Evolutionary conservation across 2,329 filamentous ascomycete species (phyloP).

Genomic region (Simplicillium sp.): DNA sequence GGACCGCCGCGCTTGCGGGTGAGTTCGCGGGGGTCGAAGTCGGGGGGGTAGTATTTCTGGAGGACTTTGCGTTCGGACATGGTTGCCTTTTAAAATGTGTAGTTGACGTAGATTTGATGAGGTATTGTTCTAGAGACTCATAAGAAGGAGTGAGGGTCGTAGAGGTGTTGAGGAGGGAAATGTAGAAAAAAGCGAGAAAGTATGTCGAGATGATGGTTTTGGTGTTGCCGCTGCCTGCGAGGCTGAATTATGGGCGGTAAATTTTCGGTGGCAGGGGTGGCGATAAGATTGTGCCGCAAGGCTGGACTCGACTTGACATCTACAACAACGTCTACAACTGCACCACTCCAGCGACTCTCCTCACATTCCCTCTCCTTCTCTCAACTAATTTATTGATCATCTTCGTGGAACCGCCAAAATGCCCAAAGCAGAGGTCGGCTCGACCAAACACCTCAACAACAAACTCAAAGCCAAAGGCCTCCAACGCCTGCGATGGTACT

Average conservation of each 20-base stretch:
- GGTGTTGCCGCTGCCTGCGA: neutral
- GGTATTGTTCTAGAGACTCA: neutral
- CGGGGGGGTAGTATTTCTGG: constrained; percentile 56
- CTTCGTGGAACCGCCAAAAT: constrained; percentile 41
- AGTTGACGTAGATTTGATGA: neutral
- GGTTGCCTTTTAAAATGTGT: constrained; percentile 17
- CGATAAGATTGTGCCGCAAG: neutral
- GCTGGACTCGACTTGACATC: no score
- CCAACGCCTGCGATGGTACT: constrained; percentile 86
- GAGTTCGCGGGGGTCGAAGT: constrained; percentile 86
- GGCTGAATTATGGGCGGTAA: neutral
- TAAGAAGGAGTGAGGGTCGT: no score
- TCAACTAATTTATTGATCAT: no score
- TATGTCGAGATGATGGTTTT: neutral
- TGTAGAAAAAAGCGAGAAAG: neutral
- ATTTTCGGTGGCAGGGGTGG: neutral
- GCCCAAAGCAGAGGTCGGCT: constrained; percentile 87
- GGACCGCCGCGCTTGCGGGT: constrained; percentile 53
- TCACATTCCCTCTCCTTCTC: no score
- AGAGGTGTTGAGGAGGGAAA: neutral
- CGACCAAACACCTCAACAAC: constrained; percentile 84
- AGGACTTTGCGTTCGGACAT: constrained; percentile 88
- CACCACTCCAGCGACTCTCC: no score
- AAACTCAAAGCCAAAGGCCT: constrained; percentile 75
- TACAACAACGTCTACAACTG: no score